Percentiles rank a stretch among this genome's conserved stretches.
Evolutionary conservation across 805 yeast species (phyloP).

Genomic region (Yarrowia yakushimensis): DNA sequence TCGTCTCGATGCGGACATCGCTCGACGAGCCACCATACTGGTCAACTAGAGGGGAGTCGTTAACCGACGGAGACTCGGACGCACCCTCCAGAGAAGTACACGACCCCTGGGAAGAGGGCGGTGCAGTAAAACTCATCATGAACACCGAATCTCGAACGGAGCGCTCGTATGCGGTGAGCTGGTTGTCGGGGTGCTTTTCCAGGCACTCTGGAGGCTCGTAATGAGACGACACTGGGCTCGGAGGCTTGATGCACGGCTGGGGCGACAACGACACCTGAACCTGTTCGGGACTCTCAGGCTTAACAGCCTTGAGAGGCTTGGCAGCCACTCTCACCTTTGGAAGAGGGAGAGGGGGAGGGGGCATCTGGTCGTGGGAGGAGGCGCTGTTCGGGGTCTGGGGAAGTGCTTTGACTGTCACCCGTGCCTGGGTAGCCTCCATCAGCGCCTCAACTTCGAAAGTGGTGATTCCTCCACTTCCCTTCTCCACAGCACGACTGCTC

Average conservation of each 20-base stretch:
- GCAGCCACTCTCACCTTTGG: background rate
- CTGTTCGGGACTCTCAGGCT: background rate
- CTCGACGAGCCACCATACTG: background rate
- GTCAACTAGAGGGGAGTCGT: slow-evolving; percentile 11
- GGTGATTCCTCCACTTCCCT: background rate
- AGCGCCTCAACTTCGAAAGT: background rate
- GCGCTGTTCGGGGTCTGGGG: slow-evolving; percentile 7
- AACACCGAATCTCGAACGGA: slow-evolving; percentile 15
- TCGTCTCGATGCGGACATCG: slow-evolving; percentile 7
- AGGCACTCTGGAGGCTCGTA: slow-evolving; percentile 2
- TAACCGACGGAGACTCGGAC: background rate
- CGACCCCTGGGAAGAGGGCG: background rate
- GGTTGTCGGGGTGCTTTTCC: background rate
- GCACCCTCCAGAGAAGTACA: background rate
- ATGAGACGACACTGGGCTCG: background rate
- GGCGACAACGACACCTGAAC: background rate
- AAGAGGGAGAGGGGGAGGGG: slow-evolving; percentile 5
- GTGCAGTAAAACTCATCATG: background rate
- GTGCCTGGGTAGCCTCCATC: background rate
- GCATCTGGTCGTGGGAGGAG: background rate
- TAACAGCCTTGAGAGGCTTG: background rate
- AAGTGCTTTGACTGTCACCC: background rate
- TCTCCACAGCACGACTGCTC: background rate
- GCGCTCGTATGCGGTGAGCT: slow-evolving; percentile 21
- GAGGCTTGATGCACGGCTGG: background rate